Evolutionary conservation across 2,329 filamentous ascomycete species (phyloP), one percentile per base, ranked within the genome.

Genomic region (Teratosphaeriaceae sp.): DNA sequence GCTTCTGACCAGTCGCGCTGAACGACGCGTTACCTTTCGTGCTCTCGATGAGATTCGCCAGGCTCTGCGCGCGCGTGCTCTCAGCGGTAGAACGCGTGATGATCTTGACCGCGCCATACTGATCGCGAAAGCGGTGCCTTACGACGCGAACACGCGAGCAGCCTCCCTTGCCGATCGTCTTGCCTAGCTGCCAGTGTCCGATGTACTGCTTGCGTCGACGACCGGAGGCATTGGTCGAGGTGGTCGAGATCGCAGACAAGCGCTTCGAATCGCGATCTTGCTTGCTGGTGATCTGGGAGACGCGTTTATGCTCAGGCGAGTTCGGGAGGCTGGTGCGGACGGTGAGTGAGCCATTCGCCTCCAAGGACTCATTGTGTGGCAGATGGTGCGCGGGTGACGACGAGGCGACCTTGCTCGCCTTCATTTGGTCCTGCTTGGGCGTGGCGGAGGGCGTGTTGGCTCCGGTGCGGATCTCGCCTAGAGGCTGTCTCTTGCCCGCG

Each of bases 101-200:
- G 57, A 98, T 97, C 71, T 98, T 98, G 60, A 96, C 85, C 2
- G 92, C 92, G 3, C 88, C 92, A 38, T 83, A 75, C 57, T 95
- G 84, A 8, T 85, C 79, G 3, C 88, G 92, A 42, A 58, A 56
- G 18, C 79, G 67, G 67, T 98, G 89, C 49, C 87, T 81, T 18
- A 90, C 94, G 26, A 92, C 72, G 42, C 90, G 79, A 13, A 98
- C 92, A 21, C 87, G 80, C 12, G 88, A 90, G 38, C 88, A 94
- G 2, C 89, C 88, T 2, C 92, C 92, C 55, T 87, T 85, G 0
- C 92, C 92, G 21, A 98, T 74, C 1, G 86, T 94, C 62, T 79
- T 88, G 5, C 92, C 92, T 3, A 98, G 70, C 52, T 90, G 82
- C 92, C 92, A 98, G 52, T 90, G 90, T 0, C 92, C 92, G 56